Percentiles rank a stretch among this genome's conserved stretches.
phyloP scores from a whole-genome alignment of 106 monocot species.

The Apostasia ramifera region DNA sequence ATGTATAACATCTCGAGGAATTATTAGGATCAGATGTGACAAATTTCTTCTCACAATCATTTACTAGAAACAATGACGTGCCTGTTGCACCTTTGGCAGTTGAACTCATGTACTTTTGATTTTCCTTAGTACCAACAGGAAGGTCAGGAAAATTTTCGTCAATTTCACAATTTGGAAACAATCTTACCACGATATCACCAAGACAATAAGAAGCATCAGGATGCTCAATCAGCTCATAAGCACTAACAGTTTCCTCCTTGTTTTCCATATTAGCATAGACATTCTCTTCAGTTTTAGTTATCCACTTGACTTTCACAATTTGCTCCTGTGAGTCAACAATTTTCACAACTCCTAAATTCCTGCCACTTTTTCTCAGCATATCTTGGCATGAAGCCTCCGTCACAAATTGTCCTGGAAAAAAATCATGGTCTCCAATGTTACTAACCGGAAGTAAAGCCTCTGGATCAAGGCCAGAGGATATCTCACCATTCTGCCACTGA shows the following conservation, averaged over 20 bases:
- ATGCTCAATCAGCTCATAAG: slow-evolving; percentile 85
- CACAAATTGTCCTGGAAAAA: slow-evolving; percentile 83
- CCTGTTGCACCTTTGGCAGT: not conserved
- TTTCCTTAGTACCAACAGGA: not conserved
- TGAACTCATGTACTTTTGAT: not conserved
- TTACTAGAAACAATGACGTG: not conserved
- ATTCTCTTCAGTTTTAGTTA: slow-evolving; percentile 6
- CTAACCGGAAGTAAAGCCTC: slow-evolving; percentile 46
- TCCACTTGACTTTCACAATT: slow-evolving; percentile 75
- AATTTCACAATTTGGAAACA: slow-evolving; percentile 18
- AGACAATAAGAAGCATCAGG: slow-evolving; percentile 65
- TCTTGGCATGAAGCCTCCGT: slow-evolving; percentile 52
- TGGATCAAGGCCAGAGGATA: slow-evolving; percentile 48
- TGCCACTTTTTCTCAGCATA: slow-evolving; percentile 4
- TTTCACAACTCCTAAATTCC: slow-evolving; percentile 57
- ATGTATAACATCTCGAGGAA: slow-evolving; percentile 31
- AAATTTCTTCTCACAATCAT: slow-evolving; percentile 1
- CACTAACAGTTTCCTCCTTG: slow-evolving; percentile 68
- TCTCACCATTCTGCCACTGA: slow-evolving; percentile 74
- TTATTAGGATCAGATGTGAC: not conserved
- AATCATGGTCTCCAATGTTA: slow-evolving; percentile 86
- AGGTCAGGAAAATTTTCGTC: slow-evolving; percentile 13
- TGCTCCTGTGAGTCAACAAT: slow-evolving; percentile 62
- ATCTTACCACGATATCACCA: slow-evolving; percentile 63
- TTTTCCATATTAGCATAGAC: slow-evolving; percentile 2